Evolutionary conservation across 768 basidiomycete species (phyloP).

Genomic region (Ramaria sp.): DNA sequence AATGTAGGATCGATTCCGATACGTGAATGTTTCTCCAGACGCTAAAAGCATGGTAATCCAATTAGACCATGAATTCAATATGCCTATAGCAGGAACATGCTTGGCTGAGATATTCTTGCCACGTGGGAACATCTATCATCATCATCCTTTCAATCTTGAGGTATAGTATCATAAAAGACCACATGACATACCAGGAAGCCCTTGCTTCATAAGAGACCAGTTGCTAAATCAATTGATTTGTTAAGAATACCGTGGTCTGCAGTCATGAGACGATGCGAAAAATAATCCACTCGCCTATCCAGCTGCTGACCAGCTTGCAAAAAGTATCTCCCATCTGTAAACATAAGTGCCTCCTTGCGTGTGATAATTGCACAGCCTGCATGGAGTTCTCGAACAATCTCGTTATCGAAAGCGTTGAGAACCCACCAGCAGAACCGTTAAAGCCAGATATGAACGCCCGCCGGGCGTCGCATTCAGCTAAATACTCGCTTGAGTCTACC

Average conservation of each 20-base stretch:
- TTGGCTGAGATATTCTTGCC: slow-evolving; percentile 80
- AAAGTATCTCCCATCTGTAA: slow-evolving; percentile 95
- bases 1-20: slow-evolving; percentile 80
- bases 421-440: slow-evolving; percentile 79
- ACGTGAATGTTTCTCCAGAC: slow-evolving; percentile 46
- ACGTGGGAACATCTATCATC: slow-evolving; percentile 66
- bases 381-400: slow-evolving; percentile 4
- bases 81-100: slow-evolving; percentile 22
- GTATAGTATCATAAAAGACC: not conserved
- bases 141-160: not conserved
- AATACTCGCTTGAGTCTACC: slow-evolving; percentile 84
- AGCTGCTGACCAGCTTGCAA: slow-evolving; percentile 87
- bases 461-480: slow-evolving; percentile 72
- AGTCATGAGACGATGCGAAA: slow-evolving; percentile 4
- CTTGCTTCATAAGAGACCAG: slow-evolving; percentile 92
- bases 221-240: slow-evolving; percentile 35
- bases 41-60: slow-evolving; percentile 18
- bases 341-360: slow-evolving; percentile 58
- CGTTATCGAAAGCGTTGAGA: not conserved
- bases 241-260: not conserved
- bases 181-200: slow-evolving; percentile 50
- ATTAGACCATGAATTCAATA: not conserved
- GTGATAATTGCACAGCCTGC: slow-evolving; percentile 73
- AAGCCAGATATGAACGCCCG: slow-evolving; percentile 89
- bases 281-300: slow-evolving; percentile 43